A percentile compares a stretch with the other conserved stretches of the same genome.
phyloP scores from a whole-genome alignment of 1,139 yeast genomes.

The Candida neerlandica region DNA sequence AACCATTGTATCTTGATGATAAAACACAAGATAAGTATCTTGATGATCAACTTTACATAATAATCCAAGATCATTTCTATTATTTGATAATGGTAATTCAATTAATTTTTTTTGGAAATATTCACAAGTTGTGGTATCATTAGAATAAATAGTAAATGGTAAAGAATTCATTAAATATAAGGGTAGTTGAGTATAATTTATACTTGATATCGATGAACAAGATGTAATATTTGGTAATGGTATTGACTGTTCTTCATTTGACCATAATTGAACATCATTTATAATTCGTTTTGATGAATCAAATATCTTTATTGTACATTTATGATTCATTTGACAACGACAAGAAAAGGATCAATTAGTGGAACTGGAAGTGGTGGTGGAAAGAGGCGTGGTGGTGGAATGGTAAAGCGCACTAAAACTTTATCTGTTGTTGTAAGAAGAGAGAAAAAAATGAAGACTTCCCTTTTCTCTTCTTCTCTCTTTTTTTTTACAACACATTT shows the following conservation, averaged over 20 bases:
- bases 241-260: constrained; percentile 13
- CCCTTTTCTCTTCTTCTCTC: no score
- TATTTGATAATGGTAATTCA: constrained; percentile 12
- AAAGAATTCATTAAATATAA: constrained; percentile 28
- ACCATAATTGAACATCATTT: constrained; percentile 33
- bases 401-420: no score
- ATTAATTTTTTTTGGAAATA: constrained; percentile 30
- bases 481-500: no score
- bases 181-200: constrained; percentile 32
- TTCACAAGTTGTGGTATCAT: constrained; percentile 21
- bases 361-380: background rate
- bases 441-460: no score
- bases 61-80: constrained; percentile 19
- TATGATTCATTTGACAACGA: constrained; percentile 16
- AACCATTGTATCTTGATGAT: constrained; percentile 17
- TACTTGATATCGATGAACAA: constrained; percentile 8
- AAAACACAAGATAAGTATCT: constrained; percentile 24
- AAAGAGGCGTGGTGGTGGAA: background rate
- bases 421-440: no score
- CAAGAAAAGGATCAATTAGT: background rate
- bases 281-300: constrained; percentile 13
- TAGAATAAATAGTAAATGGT: constrained; percentile 32
- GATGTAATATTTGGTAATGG: constrained; percentile 13
- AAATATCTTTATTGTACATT: constrained; percentile 17
- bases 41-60: constrained; percentile 18